Evolutionary conservation across 345 rosid genomes (phyloP).

Genomic region (Populus alba): DNA sequence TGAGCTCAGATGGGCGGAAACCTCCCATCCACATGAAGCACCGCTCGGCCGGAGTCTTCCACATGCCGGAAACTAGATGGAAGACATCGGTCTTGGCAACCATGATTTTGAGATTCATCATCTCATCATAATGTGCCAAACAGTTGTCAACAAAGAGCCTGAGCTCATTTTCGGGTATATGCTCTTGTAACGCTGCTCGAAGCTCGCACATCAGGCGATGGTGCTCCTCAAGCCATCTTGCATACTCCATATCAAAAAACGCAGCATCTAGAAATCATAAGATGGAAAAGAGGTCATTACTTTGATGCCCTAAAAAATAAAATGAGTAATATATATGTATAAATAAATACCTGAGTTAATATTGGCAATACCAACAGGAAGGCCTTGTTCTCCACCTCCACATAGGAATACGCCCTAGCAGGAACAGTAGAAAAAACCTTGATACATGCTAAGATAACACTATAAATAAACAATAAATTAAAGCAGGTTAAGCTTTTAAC

Average conservation of each 20-base stretch:
- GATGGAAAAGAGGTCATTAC: background rate
- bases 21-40: constrained; percentile 99
- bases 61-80: constrained; percentile 86
- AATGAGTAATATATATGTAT: background rate
- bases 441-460: background rate
- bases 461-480: background rate
- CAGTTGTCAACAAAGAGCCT: constrained; percentile 74
- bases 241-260: constrained; percentile 79
- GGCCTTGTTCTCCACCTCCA: constrained; percentile 74
- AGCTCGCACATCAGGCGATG: constrained; percentile 78
- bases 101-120: constrained; percentile 73
- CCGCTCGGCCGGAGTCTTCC: constrained; percentile 99
- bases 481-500: background rate
- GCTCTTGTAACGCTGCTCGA: constrained; percentile 86
- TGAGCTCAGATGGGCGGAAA: constrained; percentile 92
- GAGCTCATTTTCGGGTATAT: constrained; percentile 80
- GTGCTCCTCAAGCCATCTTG: constrained; percentile 89
- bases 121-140: constrained; percentile 74
- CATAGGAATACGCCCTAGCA: constrained; percentile 77
- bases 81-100: constrained; percentile 83
- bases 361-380: constrained; percentile 50
- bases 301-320: background rate
- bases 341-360: constrained; percentile 55
- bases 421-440: background rate
- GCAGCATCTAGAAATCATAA: constrained; percentile 51